phyloP scores from a whole-genome alignment of 2,329 filamentous ascomycete genomes.

The Xylariaceae sp. region DNA sequence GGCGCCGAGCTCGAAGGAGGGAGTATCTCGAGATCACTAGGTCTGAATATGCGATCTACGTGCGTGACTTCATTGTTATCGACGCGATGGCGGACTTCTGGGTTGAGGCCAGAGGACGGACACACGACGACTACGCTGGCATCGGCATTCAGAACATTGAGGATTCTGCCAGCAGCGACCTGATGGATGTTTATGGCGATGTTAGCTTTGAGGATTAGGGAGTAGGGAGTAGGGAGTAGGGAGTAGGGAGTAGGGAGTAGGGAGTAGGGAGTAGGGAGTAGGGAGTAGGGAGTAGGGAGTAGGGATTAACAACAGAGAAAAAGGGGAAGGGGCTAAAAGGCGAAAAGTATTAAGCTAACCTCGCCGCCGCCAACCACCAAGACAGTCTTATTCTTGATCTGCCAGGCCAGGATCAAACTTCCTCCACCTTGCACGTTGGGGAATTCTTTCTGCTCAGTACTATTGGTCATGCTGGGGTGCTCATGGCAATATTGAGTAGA shows the following conservation, averaged over 20 bases:
- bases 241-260: neutral
- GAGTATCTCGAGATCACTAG: constrained; percentile 72
- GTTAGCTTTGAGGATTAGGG: constrained; percentile 9
- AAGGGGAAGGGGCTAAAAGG: neutral
- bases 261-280: neutral
- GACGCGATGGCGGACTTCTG: constrained; percentile 81
- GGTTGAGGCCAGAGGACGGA: constrained; percentile 72
- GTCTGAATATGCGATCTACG: constrained; percentile 76
- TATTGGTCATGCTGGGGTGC: constrained; percentile 11
- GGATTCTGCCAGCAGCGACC: constrained; percentile 92
- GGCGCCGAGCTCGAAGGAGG: constrained; percentile 28
- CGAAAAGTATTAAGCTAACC: constrained; percentile 47
- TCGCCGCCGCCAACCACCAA: constrained; percentile 94
- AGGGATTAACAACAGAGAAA: neutral
- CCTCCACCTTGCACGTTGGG: constrained; percentile 83
- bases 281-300: neutral
- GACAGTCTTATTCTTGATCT: constrained; percentile 80
- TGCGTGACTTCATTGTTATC: constrained; percentile 70
- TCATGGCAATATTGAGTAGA: constrained; percentile 3
- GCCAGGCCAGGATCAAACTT: constrained; percentile 93
- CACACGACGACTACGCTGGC: constrained; percentile 82
- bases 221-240: neutral
- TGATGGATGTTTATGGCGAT: constrained; percentile 33
- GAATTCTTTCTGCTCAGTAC: constrained; percentile 42
- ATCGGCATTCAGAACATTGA: constrained; percentile 87